Conservation (phyloP, 164 flowering plant genomes). For the Magnolia sinica region DNA sequence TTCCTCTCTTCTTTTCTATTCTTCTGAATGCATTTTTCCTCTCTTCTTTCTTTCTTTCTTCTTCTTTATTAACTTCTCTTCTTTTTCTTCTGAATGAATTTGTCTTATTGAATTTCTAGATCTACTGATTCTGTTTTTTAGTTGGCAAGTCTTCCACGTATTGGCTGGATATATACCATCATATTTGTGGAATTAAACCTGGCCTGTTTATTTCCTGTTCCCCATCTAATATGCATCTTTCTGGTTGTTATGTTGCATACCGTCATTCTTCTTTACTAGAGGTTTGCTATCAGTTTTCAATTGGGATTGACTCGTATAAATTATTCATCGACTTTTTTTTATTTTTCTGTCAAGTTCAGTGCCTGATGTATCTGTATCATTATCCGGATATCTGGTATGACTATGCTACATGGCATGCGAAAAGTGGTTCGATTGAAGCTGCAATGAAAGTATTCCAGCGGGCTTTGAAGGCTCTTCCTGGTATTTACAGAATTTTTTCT, state of each 20-base stretch:
- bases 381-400: slow-evolving; percentile 97
- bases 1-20: not conserved
- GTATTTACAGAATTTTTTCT: slow-evolving; percentile 29
- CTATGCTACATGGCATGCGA: slow-evolving; percentile 95
- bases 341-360: slow-evolving; percentile 41
- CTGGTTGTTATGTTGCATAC: not conserved
- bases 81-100: no score
- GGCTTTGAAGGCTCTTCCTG: slow-evolving; percentile 93
- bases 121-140: not conserved
- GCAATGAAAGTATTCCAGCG: slow-evolving; percentile 90
- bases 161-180: not conserved
- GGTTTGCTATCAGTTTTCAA: not conserved
- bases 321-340: not conserved
- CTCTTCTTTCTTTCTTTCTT: not conserved
- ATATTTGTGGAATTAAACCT: not conserved
- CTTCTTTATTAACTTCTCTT: not conserved
- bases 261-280: not conserved
- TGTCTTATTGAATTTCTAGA: not conserved
- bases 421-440: slow-evolving; percentile 73
- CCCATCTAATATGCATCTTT: not conserved
- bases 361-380: slow-evolving; percentile 94
- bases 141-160: not conserved
- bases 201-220: not conserved
- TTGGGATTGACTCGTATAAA: not conserved
- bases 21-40: not conserved